Evolutionary conservation across 176 grass and related monocot genomes (phyloP), one percentile per base, ranked within the genome.

Genomic region (Cenchrus purpureus): DNA sequence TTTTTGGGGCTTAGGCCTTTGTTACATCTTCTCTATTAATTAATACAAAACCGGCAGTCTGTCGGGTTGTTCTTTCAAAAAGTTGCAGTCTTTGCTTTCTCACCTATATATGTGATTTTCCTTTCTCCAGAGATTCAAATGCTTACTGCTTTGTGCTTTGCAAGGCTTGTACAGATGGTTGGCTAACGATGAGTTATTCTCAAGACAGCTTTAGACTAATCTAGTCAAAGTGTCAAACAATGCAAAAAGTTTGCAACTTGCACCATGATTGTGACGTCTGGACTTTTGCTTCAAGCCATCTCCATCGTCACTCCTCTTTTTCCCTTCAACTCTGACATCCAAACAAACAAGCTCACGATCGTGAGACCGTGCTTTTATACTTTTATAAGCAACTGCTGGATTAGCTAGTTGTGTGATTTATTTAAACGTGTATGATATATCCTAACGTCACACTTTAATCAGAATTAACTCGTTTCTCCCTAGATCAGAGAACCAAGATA

Each of bases 201-300:
- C 52, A 65, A 73, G 48, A 73, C 28, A 15, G 11, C 7, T 66
- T 11, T 14, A 84, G 46, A 62, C 2, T 89, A 74, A 77, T 63
- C 4, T 25, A 11, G 64, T 82, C 79, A 63, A 63, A 53, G 37
- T 40, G 37, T 40, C 17, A 2, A 70, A 40, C 37, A 40, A 40
- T 40, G 37, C 37, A 40, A 40, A 40, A 40, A 40, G 37, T 40
- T 4, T 62, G 29, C 42, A 70, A 59, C 34, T 82, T 71, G 65
- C 52, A 44, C 8, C 51, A 32, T 59, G 46, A 65, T 52, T 25
- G 13, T 4, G 6, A 42, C 7, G 6, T 17, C 15, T 17, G 1
- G 62, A 10, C 17, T 75, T 77, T 76, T 49, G 53, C 11, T 15
- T 8, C 3, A 10, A 51, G 20, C 51, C 53, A 16, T 69, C 53